phyloP scores from a whole-genome alignment of 441 rosid species.

The Adansonia grandidieri region DNA sequence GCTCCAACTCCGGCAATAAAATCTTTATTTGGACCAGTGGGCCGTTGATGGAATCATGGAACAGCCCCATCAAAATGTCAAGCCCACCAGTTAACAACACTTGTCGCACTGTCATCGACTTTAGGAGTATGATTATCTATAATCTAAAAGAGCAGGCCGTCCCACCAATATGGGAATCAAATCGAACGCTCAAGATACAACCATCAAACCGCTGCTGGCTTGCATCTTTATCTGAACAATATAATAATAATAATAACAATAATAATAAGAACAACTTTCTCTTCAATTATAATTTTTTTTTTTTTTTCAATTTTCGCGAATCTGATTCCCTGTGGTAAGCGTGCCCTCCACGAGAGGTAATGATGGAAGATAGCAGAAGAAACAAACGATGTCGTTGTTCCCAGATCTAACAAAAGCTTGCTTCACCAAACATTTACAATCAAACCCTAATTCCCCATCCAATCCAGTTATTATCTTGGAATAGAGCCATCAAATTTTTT shows the following conservation, averaged over 20 bases:
- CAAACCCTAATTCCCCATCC: not conserved
- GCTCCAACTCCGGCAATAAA: too few relatives aligned
- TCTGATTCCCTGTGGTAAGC: not conserved
- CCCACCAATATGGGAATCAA: not conserved
- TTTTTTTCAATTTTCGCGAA: not conserved
- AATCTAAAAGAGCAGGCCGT: too few relatives aligned
- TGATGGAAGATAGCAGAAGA: not conserved
- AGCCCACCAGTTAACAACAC: not conserved
- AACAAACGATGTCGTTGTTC: slow-evolving; percentile 19
- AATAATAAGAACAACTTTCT: not conserved
- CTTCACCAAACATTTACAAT: not conserved
- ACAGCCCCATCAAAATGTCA: too few relatives aligned
- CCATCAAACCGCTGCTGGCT: not conserved
- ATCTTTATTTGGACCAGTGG: too few relatives aligned
- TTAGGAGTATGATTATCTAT: too few relatives aligned
- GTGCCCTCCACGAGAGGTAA: not conserved
- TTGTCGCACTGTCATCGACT: not conserved
- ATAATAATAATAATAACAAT: too few relatives aligned
- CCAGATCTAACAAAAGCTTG: slow-evolving; percentile 24
- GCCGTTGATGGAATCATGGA: too few relatives aligned
- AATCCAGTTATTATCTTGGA: not conserved
- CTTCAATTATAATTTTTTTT: not conserved
- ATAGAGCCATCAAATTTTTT: not conserved
- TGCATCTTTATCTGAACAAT: not conserved
- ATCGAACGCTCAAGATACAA: not conserved